Base-by-base conservation (phyloP, 768 basidiomycete species). In the Boletus rex-veris region DNA sequence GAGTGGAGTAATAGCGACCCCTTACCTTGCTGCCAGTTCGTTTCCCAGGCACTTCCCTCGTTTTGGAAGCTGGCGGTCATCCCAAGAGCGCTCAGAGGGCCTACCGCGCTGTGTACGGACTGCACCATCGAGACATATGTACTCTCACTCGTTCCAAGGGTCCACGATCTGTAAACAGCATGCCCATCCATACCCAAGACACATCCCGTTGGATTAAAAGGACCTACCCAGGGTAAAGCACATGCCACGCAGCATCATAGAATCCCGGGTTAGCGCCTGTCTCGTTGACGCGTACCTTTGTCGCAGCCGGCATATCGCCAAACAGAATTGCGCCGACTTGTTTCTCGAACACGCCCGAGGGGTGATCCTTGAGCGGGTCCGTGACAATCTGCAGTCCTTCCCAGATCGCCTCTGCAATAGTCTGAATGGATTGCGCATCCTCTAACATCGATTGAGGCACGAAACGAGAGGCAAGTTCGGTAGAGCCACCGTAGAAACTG, bases 361-460 rank as follows among this genome's bases (percentile, higher is more conserved):
- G 51, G 9, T 5, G 5, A 2, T 35, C 44, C 33, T 15, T 33
- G n/a, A 41, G 15, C 9, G 36, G 45, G 7, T 48, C 38, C 1
- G 47, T 41, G 42, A 35, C 12, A 31, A 64, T 55, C 26, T 53
- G 24, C 5, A 55, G 30, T 14, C 62, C 62, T 30, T 50, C 6
- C 63, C 59, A 61, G 39, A 64, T 58, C 2, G 59, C 62, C 54
- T 61, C 48, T 1, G 62, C 62, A n/a, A 64, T 45, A 4, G 2
- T 12, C 6, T 39, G 48, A 16, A 51, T 24, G 10, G 55, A 60
- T 1, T 24, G 31, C 6, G 52, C 16, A 2, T 50, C 45, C 21
- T 51, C 42, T 5, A 64, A 26, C 48, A 40, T 41, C 12, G 62
- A 50, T n/a, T 36, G 47, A 16, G 63, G 59, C 4, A 64, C 45